Evolutionary conservation across 2,329 filamentous ascomycete species (phyloP).

Genomic region (Claviceps maximensis): DNA sequence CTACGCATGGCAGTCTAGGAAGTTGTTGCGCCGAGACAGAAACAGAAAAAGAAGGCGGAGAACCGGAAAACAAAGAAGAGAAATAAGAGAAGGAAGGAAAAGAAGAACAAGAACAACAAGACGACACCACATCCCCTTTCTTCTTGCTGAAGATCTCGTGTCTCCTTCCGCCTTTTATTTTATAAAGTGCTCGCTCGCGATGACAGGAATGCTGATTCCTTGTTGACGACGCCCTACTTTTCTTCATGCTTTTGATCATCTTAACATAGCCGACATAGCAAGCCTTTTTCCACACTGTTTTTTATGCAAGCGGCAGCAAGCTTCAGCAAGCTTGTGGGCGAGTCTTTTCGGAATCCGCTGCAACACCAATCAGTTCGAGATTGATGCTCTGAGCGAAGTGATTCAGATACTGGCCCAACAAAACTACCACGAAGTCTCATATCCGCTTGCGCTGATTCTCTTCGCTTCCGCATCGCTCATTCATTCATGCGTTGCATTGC

Average conservation of each 20-base stretch:
- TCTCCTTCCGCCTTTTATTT: neutral
- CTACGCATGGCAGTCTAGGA: neutral
- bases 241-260: neutral
- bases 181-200: neutral
- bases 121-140: fast-evolving
- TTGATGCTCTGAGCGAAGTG: neutral
- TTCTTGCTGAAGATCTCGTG: neutral
- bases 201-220: neutral
- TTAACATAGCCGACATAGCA: neutral
- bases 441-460: neutral
- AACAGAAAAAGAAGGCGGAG: neutral
- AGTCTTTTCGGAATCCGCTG: neutral
- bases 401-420: neutral
- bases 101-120: too few species aligned
- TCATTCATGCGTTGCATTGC: neutral
- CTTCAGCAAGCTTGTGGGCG: neutral
- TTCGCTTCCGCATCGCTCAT: neutral
- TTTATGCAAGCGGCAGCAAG: neutral
- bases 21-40: neutral
- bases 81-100: too few species aligned
- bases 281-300: neutral
- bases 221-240: neutral
- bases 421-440: neutral
- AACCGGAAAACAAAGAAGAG: too few species aligned
- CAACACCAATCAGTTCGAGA: neutral